These are phyloP conservation scores for Cryptococcus sp. DNA, from an alignment of 1,284 basidiomycete species.

Conservation along the genomic window DNA sequence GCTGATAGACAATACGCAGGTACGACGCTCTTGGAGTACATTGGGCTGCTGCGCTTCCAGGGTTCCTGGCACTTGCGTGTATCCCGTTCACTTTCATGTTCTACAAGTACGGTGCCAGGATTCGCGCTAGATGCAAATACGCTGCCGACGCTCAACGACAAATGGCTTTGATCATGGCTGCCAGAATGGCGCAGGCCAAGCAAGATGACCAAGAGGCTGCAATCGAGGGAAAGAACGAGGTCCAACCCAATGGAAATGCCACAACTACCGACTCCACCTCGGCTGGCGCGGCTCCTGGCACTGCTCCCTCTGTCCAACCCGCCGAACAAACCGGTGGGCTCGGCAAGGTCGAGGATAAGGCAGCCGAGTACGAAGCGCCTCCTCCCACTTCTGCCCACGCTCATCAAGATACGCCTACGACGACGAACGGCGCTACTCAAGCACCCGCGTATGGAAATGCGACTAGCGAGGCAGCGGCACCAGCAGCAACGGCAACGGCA, in stretches of 20 bases:
- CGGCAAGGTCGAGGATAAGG: constrained; percentile 13
- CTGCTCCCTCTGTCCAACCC: constrained; percentile 12
- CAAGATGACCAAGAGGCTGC: constrained; percentile 22
- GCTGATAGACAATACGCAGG: constrained; percentile 42
- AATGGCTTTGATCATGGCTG: constrained; percentile 45
- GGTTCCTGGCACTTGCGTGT: constrained; percentile 62
- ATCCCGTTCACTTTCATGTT: constrained; percentile 61
- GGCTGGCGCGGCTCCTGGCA: not conserved
- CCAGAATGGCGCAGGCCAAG: constrained; percentile 30
- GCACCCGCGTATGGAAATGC: too few relatives aligned
- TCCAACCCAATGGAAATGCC: constrained; percentile 1
- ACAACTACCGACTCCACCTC: not conserved
- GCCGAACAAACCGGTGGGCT: constrained; percentile 22
- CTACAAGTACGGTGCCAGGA: constrained; percentile 60
- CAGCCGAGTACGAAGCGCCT: constrained; percentile 6
- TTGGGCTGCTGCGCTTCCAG: constrained; percentile 69
- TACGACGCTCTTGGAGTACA: constrained; percentile 63
- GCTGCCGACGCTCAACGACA: constrained; percentile 44
- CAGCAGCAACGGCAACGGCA: too few relatives aligned
- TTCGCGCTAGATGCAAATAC: constrained; percentile 61
- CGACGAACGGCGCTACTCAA: too few relatives aligned
- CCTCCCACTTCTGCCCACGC: not conserved
- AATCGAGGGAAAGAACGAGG: constrained; percentile 11
- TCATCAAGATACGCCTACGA: too few relatives aligned
- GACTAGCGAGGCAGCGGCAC: too few relatives aligned